These are phyloP conservation scores for Dimocarpus longan DNA, from an alignment of 345 rosid species.

Conservation along the genomic window DNA sequence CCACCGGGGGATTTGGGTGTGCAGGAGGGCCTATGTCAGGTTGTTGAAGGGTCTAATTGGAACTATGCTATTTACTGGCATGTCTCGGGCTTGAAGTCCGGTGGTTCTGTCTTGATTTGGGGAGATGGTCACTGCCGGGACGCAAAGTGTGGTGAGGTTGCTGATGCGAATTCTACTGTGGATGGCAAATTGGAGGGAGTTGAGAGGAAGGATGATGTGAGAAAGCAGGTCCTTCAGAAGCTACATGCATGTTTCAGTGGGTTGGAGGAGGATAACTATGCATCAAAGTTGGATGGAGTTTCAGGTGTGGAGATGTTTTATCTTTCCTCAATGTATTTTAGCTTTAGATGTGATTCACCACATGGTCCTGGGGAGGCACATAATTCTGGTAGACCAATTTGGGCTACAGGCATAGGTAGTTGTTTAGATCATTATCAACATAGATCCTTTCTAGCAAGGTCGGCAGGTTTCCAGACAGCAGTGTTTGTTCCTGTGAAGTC, in stretches of 20 bases:
- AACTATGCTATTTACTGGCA: conserved; percentile 80
- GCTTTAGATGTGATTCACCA: conserved; percentile 56
- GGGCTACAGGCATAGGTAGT: conserved; percentile 59
- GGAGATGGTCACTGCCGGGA: conserved; percentile 79
- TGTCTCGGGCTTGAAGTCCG: conserved; percentile 57
- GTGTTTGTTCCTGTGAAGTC: conserved; percentile 68
- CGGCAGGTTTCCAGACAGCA: conserved; percentile 76
- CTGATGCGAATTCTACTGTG: conserved; percentile 36
- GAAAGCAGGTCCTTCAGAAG: conserved; percentile 66
- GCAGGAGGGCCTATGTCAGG: conserved; percentile 59
- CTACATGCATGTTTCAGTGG: conserved; percentile 59
- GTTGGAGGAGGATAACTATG: conserved; percentile 43
- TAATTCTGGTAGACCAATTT: conserved; percentile 60
- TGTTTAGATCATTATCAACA: conserved; percentile 60
- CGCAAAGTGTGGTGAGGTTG: conserved; percentile 35
- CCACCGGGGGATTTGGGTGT: conserved; percentile 60
- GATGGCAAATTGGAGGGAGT: conserved; percentile 36
- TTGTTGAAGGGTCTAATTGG: conserved; percentile 77
- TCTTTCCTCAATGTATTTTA: conserved; percentile 65
- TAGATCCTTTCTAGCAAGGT: conserved; percentile 76
- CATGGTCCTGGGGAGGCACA: conserved; percentile 63
- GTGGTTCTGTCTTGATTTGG: conserved; percentile 72
- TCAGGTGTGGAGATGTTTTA: conserved; percentile 80
- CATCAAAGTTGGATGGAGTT: conserved; percentile 44
- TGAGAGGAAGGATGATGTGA: conserved; percentile 60